Conservation (phyloP, 257 asterid genomes). For the Asclepias syriaca region DNA sequence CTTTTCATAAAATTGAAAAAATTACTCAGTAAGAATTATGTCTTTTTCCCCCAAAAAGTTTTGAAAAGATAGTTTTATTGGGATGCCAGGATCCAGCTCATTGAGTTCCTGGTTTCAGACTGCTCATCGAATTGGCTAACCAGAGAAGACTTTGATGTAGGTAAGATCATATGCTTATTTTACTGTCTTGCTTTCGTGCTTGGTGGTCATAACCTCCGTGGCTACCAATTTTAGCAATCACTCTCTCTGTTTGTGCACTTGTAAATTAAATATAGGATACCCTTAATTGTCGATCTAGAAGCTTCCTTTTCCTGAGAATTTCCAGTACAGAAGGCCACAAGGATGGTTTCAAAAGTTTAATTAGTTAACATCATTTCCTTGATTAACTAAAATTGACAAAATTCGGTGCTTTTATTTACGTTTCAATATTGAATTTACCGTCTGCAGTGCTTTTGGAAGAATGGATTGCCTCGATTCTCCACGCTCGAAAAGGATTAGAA, state of each 20-base stretch:
- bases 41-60: neutral
- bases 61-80: constrained; percentile 13
- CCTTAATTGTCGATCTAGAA: neutral
- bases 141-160: constrained; percentile 47
- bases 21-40: neutral
- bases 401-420: neutral
- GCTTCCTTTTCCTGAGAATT: neutral
- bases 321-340: neutral
- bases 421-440: neutral
- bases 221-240: neutral
- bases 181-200: neutral
- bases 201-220: neutral
- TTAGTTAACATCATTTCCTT: neutral
- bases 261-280: neutral
- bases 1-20: neutral
- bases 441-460: constrained; percentile 69
- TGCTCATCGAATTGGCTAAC: constrained; percentile 64
- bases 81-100: constrained; percentile 88
- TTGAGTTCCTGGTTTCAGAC: constrained; percentile 83
- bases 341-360: neutral
- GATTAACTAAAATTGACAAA: neutral
- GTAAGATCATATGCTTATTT: constrained; percentile 30
- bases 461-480: constrained; percentile 67
- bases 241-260: neutral
- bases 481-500: constrained; percentile 64